phyloP scores from a whole-genome alignment of 2,329 filamentous ascomycete species.

The Ceratocystis diversiconidia region DNA sequence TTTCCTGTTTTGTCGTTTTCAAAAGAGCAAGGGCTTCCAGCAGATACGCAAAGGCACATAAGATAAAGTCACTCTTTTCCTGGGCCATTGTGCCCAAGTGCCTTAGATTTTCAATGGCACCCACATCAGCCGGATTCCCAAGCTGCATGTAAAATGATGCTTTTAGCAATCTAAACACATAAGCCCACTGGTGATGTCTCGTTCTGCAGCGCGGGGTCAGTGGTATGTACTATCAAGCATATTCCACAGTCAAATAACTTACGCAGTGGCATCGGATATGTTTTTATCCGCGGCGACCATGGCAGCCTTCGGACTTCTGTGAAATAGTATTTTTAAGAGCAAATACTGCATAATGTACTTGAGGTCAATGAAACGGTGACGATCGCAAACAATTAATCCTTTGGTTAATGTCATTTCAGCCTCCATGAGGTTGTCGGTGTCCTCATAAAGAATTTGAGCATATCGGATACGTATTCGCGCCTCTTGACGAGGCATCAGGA shows the following conservation, averaged over 20 bases:
- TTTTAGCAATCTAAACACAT: slow-evolving; percentile 62
- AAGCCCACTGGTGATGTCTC: slow-evolving; percentile 58
- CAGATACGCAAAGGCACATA: slow-evolving; percentile 50
- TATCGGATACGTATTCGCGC: slow-evolving; percentile 57
- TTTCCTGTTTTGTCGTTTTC: slow-evolving; percentile 47
- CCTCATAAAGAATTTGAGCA: slow-evolving; percentile 55
- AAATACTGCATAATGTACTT: slow-evolving; percentile 69
- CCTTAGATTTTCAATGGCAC: slow-evolving; percentile 54
- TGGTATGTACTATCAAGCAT: slow-evolving; percentile 18
- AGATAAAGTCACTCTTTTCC: slow-evolving; percentile 45
- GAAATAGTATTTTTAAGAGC: slow-evolving; percentile 54
- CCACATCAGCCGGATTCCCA: slow-evolving; percentile 44
- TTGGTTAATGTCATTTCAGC: slow-evolving; percentile 59
- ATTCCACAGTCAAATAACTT: slow-evolving; percentile 23
- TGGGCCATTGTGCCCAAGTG: slow-evolving; percentile 46
- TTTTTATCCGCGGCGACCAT: slow-evolving; percentile 57
- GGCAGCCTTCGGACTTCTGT: slow-evolving; percentile 56
- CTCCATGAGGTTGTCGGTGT: slow-evolving; percentile 62
- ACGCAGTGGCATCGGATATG: slow-evolving; percentile 54
- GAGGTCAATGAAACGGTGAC: slow-evolving; percentile 40
- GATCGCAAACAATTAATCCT: slow-evolving; percentile 54
- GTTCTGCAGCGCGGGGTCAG: slow-evolving; percentile 29
- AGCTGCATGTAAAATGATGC: slow-evolving; percentile 53
- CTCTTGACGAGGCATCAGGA: slow-evolving; percentile 50
- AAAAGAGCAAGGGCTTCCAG: slow-evolving; percentile 58